Percentiles rank a stretch among this genome's conserved stretches.
Evolutionary conservation across 2,329 filamentous ascomycete genomes (phyloP).

Genomic region (Tolypocladium album): DNA sequence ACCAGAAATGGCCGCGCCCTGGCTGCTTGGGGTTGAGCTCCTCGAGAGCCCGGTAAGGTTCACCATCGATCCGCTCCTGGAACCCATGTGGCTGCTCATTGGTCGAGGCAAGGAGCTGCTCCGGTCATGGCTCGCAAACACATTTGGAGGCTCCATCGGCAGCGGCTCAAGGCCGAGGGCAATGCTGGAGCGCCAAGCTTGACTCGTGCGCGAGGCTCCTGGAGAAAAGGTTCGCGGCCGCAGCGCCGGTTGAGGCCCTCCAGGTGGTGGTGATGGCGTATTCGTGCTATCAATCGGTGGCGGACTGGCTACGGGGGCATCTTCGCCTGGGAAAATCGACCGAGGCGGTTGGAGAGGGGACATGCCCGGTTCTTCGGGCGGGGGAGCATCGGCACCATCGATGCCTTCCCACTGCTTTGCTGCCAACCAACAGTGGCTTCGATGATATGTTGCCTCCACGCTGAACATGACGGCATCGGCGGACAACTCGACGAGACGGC

Average conservation of each 20-base stretch:
- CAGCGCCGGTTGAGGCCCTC: constrained; percentile 14
- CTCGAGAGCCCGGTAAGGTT: constrained; percentile 20
- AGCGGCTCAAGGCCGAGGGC: constrained; percentile 32
- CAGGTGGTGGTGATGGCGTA: constrained; percentile 16
- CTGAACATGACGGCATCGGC: constrained; percentile 50
- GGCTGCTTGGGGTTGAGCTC: constrained; percentile 9
- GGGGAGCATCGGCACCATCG: constrained; percentile 14
- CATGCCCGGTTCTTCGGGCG: constrained; percentile 20
- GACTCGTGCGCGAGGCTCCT: constrained; percentile 19
- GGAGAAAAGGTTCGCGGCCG: constrained; percentile 29
- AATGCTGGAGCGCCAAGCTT: constrained; percentile 30
- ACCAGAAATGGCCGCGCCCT: constrained; percentile 16
- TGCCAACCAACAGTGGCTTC: constrained; percentile 45
- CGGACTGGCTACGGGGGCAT: constrained; percentile 13
- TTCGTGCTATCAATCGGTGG: constrained; percentile 9
- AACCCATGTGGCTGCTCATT: constrained; percentile 19
- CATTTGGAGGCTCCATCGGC: constrained; percentile 21
- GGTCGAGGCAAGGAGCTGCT: constrained; percentile 23
- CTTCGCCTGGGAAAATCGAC: constrained; percentile 20
- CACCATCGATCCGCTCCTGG: constrained; percentile 22
- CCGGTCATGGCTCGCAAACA: constrained; percentile 17
- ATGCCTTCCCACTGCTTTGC: constrained; percentile 38
- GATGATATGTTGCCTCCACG: constrained; percentile 49
- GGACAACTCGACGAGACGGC: constrained; percentile 43
- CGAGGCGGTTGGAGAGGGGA: constrained; percentile 27